Percentiles rank a stretch among this genome's conserved stretches.
Evolutionary conservation across 1,284 basidiomycete species (phyloP).

Genomic region (Thelephora terrestris): DNA sequence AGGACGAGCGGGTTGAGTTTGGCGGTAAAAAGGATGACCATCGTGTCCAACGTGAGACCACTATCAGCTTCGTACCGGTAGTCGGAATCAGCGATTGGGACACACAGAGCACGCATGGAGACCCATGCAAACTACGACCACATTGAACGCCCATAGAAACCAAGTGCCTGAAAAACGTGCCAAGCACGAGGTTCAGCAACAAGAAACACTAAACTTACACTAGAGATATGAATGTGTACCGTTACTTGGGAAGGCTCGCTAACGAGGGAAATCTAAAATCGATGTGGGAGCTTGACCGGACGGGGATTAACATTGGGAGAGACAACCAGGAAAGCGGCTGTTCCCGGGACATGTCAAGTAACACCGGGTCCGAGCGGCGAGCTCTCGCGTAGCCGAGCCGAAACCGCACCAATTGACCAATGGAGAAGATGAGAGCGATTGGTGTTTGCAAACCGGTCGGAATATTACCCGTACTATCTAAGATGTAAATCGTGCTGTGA

Average conservation of each 20-base stretch:
- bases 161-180: conserved; percentile 37
- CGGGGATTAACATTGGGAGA: background rate
- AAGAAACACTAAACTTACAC: conserved; percentile 33
- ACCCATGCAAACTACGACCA: conserved; percentile 69
- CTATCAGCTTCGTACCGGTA: conserved; percentile 14
- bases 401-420: no score
- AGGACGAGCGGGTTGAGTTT: conserved; percentile 72
- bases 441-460: no score
- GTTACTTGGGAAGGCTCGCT: conserved; percentile 18
- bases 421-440: no score
- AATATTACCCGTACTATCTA: no score
- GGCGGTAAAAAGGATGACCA: conserved; percentile 53
- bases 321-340: background rate
- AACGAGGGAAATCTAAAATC: conserved; percentile 38
- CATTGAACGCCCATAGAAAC: conserved; percentile 52
- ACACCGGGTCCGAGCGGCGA: no score
- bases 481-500: no score
- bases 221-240: conserved; percentile 12
- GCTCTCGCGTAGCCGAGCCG: no score
- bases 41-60: conserved; percentile 54
- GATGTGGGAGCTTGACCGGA: background rate
- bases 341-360: no score
- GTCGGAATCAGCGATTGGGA: conserved; percentile 4
- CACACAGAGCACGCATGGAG: conserved; percentile 48
- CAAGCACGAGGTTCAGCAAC: conserved; percentile 58